Base-by-base conservation (phyloP, 805 yeast genomes). In the Candida ponderosae region DNA sequence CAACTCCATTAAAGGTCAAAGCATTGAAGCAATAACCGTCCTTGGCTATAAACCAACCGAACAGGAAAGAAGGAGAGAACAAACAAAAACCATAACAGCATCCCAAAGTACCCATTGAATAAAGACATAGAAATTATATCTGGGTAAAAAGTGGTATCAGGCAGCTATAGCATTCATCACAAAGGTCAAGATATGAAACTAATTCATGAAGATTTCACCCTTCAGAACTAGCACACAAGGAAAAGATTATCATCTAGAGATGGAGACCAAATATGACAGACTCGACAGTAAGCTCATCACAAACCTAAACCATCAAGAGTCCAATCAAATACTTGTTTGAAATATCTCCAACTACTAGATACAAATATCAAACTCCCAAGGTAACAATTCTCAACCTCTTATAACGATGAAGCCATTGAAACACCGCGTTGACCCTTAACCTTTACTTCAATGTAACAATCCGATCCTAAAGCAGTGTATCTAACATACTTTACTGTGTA, bases 401-500 rank as follows among this genome's bases (percentile, higher is more conserved):
- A 18, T 31, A 6, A 4, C 11, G 4, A 15, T n/a, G n/a, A 31
- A 5, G 14, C 23, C 9, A 7, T 18, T 18, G 24, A 18, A 18
- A 11, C 7, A 31, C 33, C 33, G 14, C 9, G 14, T 18, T 18
- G 33, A 31, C 16, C 33, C 33, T 31, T 18, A 20, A 48, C 51
- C 49, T 48, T 50, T 38, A 46, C 51, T 41, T 45, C 16, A 26
- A 35, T 21, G 26, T 15, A 21, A 31, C 13, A 34, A 29, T 31
- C 27, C 36, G 39, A 35, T 35, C 36, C 33, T 6, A 8, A 9
- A 8, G 28, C 5, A 4, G 14, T 11, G 14, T 43, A 40, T 41
- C 47, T n/a, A 69, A 83, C 94, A 77, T 83, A 84, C 94, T 70
- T 84, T 74, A 75, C 96, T 84, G 87, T 90, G 97, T 89, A 90